Evolutionary conservation across 352 stramenopile species (phyloP), one percentile per base, ranked within the genome.

Genomic region (Phytophthora vignae): DNA sequence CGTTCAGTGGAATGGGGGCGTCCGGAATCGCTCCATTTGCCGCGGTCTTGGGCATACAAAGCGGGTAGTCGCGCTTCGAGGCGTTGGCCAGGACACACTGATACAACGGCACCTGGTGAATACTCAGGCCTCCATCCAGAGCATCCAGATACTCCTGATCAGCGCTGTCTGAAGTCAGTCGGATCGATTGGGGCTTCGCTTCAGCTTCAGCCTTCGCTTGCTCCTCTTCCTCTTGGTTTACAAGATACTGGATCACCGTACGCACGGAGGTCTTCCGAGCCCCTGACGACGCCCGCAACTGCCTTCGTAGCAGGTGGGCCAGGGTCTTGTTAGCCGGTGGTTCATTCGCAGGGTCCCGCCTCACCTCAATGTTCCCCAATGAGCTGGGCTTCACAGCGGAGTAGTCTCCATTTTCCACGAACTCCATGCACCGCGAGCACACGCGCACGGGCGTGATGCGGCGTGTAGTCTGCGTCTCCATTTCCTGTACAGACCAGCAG

Each of bases 361-460:
- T 61, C 21, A 79, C 69, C 49, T 74, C 48, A 1, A 74, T 3
- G 7, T 52, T 57, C 2, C 72, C 72, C 10, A 74, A 33, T 2
- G 53, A 81, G 25, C 6, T 59, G 1, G 52, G 61, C 1, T 65
- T 49, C 25, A 80, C 73, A 11, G 52, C 65, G 10, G 71, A 61
- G 53, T 87, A 91, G 60, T 90, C 78, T 55, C 81, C 78, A 14
- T 68, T 62, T 46, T 91, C 79, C 12, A 91, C 80, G n/a, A 75
- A 76, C 22, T 80, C 74, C 11, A 89, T 64, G 60, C 84, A 91
- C 10, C 71, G 67, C 3, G 55, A 33, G 49, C 84, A 91, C 15
- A 89, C 66, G 25, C 82, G 78, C 17, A 88, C 64, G 8, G 64
- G 64, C 11, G 74, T 73, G 27, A 81, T 25, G 12, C 72, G 55